Evolutionary conservation across 805 yeast genomes (phyloP).

Genomic region (Komagataella pastoris): DNA sequence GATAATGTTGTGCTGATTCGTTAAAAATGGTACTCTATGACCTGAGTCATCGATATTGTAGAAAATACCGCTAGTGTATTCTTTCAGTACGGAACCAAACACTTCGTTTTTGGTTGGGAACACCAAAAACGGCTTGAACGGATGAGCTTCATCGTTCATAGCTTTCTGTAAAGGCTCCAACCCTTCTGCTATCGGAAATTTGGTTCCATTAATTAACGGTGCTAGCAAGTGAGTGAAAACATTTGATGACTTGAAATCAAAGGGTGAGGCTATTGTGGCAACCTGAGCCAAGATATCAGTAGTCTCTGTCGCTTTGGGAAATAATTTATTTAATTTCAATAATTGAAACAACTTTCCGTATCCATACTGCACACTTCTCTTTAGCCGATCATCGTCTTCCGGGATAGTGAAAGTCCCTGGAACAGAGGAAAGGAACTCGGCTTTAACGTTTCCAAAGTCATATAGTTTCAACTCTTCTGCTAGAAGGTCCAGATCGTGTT

Average conservation of each 20-base stretch:
- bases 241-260: slow-evolving; percentile 17
- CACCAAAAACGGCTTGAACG: slow-evolving; percentile 14
- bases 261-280: slow-evolving; percentile 37
- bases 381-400: slow-evolving; percentile 4
- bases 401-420: slow-evolving; percentile 26
- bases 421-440: slow-evolving; percentile 40
- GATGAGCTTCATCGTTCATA: slow-evolving; percentile 4
- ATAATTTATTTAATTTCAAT: slow-evolving; percentile 20
- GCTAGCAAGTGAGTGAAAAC: slow-evolving; percentile 33
- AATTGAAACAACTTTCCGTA: slow-evolving; percentile 32
- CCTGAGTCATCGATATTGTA: slow-evolving; percentile 19
- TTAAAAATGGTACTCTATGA: slow-evolving; percentile 3
- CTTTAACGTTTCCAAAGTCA: slow-evolving; percentile 34
- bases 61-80: slow-evolving; percentile 28
- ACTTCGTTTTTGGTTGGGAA: slow-evolving; percentile 20
- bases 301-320: slow-evolving; percentile 4
- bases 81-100: slow-evolving; percentile 7
- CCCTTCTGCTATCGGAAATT: slow-evolving; percentile 11
- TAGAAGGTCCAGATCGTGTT: slow-evolving; percentile 14
- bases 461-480: slow-evolving; percentile 16
- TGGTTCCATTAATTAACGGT: slow-evolving; percentile 24
- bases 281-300: slow-evolving; percentile 28
- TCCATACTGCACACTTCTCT: slow-evolving; percentile 22
- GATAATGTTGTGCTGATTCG: slow-evolving; percentile 27
- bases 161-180: slow-evolving; percentile 10